These are phyloP conservation scores for Silene vulgaris DNA, from an alignment of 179 eudicot genomes.

Conservation along the genomic window DNA sequence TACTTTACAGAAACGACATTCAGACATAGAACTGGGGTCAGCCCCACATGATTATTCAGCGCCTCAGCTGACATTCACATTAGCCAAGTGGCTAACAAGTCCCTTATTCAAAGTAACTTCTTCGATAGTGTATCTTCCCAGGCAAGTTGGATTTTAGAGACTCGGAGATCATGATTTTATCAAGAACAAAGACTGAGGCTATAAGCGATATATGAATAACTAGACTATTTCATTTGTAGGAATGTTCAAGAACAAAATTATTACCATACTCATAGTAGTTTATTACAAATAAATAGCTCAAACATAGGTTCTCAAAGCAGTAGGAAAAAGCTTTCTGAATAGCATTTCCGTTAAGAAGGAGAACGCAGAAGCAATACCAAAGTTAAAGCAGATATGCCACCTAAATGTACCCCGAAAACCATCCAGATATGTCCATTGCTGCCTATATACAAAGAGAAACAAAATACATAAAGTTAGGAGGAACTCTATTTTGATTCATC, in stretches of 20 bases:
- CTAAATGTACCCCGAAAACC: constrained; percentile 80
- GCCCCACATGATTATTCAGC: no score
- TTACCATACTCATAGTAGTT: constrained; percentile 2
- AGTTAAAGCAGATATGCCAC: constrained; percentile 98
- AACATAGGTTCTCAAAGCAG: neutral
- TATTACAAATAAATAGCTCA: neutral
- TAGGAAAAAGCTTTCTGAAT: neutral
- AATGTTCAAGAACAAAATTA: neutral
- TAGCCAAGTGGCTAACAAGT: neutral
- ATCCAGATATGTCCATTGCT: constrained; percentile 73
- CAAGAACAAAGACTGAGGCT: neutral
- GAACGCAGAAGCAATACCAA: constrained; percentile 50
- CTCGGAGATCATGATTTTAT: neutral
- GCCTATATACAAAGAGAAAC: constrained; percentile 34
- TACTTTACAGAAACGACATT: neutral
- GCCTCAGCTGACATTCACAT: no score
- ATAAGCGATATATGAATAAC: neutral
- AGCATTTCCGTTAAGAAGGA: neutral
- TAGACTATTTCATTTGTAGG: neutral
- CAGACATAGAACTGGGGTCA: neutral
- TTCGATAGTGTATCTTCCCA: neutral
- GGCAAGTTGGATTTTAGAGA: no score
- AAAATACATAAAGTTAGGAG: neutral
- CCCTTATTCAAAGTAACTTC: neutral
- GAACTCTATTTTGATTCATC: neutral